Evolutionary conservation across 176 grass and related monocot genomes (phyloP), one percentile per base, ranked within the genome.

Genomic region (Hsuehochloa calcarea): DNA sequence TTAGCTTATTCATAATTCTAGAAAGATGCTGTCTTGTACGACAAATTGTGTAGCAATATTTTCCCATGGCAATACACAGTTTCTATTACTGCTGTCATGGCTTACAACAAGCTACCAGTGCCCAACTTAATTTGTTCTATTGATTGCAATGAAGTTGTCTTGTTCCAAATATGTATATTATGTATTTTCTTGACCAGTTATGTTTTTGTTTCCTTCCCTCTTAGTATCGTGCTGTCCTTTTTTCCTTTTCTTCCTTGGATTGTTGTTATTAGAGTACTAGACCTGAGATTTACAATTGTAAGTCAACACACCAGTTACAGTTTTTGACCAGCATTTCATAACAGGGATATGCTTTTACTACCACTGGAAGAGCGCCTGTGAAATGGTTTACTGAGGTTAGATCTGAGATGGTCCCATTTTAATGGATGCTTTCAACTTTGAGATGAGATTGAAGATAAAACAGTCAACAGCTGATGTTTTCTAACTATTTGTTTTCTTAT

Each of bases 331-430:
- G 17, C 29, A 69, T 75, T 68, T 37, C 63, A 76, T 70, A 23
- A 77, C 55, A 92, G 93, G 85, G 49, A 85, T 25, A 86, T 92
- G 79, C 79, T 86, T 71, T 55, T 25, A 61, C 69, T 92, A 8
- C 85, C 93, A 19, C 39, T 94, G 63, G 93, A 92, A 84, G 74
- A 88, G 49, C 85, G 90, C 29, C 65, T 94, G 55, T 74, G 60
- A 92, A 88, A 73, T 94, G 93, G 90, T 85, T 94, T 77, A 88
- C 85, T 58, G 85, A 94, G 90, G 92, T 94, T 87, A 77, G 69
- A 65, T 54, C 60, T 77, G 26, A 59, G 27, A 59, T 64, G 23
- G 45, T 80, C n/a, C 35, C 9, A 78, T 72, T 72, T 70, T n/a
- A 54, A 23, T 51, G 35, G 47, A 81, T 68, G 14, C 8, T 47